Evolutionary conservation across 148 eudicot species (phyloP).

Genomic region (Selenicereus undatus): DNA sequence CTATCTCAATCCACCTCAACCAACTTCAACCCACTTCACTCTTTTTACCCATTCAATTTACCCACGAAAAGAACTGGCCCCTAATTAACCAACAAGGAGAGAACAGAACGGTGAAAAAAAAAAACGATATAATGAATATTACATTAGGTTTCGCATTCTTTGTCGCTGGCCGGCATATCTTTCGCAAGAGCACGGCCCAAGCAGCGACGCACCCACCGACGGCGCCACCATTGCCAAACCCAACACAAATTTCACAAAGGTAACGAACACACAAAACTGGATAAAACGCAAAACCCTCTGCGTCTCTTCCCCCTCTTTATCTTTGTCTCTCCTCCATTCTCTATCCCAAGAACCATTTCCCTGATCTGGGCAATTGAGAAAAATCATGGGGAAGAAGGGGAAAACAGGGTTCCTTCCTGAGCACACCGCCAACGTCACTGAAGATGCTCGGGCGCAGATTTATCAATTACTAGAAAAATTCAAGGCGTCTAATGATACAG

Average conservation of each 20-base stretch:
- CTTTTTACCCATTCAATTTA: no score
- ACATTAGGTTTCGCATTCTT: background rate
- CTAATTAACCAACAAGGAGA: no score
- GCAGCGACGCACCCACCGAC: background rate
- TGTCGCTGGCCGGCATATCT: background rate
- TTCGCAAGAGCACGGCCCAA: background rate
- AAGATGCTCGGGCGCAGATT: constrained; percentile 29
- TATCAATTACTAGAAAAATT: constrained; percentile 28
- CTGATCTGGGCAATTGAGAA: background rate
- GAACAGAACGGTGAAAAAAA: background rate
- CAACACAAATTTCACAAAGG: background rate
- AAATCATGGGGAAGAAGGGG: constrained; percentile 8
- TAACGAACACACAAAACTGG: background rate
- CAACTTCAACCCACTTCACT: no score
- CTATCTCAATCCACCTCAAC: no score
- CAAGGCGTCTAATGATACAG: constrained; percentile 32
- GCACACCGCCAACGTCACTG: constrained; percentile 10
- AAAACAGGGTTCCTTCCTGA: background rate
- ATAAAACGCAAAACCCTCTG: background rate
- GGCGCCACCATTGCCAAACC: background rate
- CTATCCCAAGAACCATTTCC: background rate
- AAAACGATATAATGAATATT: background rate
- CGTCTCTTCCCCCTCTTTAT: background rate
- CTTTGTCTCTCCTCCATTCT: background rate
- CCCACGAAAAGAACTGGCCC: no score